Conservation (phyloP, 768 basidiomycete genomes). For the Pleurotus sapidus region DNA sequence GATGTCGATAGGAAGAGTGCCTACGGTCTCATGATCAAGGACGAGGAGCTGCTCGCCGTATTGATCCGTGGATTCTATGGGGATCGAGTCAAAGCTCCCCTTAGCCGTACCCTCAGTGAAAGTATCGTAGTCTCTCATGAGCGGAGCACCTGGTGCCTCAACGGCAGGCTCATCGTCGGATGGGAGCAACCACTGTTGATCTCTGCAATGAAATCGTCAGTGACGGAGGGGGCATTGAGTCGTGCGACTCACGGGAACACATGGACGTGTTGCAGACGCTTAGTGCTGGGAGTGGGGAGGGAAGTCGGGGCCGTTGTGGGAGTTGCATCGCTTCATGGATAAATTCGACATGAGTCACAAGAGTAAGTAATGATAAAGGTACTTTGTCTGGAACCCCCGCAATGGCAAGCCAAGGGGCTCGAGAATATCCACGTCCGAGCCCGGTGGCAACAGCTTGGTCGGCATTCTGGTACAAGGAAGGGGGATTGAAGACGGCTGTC, state of each 20-base stretch:
- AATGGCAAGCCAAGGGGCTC: constrained; percentile 17
- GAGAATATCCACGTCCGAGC: constrained; percentile 12
- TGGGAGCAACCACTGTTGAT: constrained; percentile 15
- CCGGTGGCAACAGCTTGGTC: neutral
- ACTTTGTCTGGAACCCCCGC: constrained; percentile 19
- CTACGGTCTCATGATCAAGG: constrained; percentile 28
- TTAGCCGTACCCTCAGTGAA: constrained; percentile 57
- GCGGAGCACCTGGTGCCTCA: constrained; percentile 40
- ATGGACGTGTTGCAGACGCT: constrained; percentile 4
- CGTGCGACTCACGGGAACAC: constrained; percentile 4
- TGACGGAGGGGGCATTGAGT: neutral
- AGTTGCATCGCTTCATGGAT: constrained; percentile 23
- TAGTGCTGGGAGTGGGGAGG: constrained; percentile 26
- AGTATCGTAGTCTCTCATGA: constrained; percentile 53
- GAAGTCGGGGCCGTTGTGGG: constrained; percentile 29
- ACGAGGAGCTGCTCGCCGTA: constrained; percentile 29
- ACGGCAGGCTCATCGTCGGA: constrained; percentile 19
- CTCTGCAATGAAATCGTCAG: constrained; percentile 10
- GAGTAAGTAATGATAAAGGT: constrained; percentile 5
- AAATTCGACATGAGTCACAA: constrained; percentile 12
- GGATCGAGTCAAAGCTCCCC: constrained; percentile 50
- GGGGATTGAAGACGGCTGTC: neutral
- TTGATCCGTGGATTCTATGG: constrained; percentile 33
- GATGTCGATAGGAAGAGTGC: constrained; percentile 22
- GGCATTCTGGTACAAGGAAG: neutral